Evolutionary conservation across 495 filamentous ascomycete species (phyloP).

Genomic region (Echria macrotheca): DNA sequence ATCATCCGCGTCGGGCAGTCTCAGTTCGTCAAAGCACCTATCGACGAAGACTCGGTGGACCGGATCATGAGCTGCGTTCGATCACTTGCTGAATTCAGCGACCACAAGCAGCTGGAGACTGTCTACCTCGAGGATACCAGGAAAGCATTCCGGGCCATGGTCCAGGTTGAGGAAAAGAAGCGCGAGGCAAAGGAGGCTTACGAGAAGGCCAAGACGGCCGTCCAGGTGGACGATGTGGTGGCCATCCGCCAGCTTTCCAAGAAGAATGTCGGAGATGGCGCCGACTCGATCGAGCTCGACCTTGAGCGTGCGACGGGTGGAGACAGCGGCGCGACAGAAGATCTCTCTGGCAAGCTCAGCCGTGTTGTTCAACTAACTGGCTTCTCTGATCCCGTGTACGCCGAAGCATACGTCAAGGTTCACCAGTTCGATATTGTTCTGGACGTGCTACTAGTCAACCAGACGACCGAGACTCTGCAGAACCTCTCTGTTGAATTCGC

Average conservation of each 20-base stretch:
- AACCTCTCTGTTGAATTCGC: conserved; percentile 98
- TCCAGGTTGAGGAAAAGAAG: conserved; percentile 97
- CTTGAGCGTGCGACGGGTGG: conserved; percentile 92
- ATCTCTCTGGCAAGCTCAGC: conserved; percentile 87
- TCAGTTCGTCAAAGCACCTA: conserved; percentile 92
- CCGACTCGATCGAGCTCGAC: conserved; percentile 81
- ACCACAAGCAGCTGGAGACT: conserved; percentile 82
- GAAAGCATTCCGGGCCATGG: conserved; percentile 97
- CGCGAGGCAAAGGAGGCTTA: conserved; percentile 81
- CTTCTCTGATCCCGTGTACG: conserved; percentile 97
- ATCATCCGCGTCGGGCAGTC: conserved; percentile 97
- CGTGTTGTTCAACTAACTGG: conserved; percentile 96
- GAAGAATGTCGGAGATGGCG: conserved; percentile 79
- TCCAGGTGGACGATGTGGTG: conserved; percentile 93
- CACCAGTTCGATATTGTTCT: conserved; percentile 99
- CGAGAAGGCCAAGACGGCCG: conserved; percentile 87
- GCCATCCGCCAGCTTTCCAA: conserved; percentile 88
- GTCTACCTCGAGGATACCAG: conserved; percentile 95
- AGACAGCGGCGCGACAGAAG: conserved; percentile 69
- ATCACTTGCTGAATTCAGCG: conserved; percentile 82
- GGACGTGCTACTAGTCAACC: conserved; percentile 95
- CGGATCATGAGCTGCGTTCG: conserved; percentile 95
- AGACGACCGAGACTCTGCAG: conserved; percentile 93
- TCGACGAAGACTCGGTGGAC: conserved; percentile 97
- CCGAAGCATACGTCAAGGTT: conserved; percentile 96